A percentile compares a stretch with the other conserved stretches of the same genome.
phyloP scores from a whole-genome alignment of 1,284 basidiomycete species.

The Rhodotorula sp. region DNA sequence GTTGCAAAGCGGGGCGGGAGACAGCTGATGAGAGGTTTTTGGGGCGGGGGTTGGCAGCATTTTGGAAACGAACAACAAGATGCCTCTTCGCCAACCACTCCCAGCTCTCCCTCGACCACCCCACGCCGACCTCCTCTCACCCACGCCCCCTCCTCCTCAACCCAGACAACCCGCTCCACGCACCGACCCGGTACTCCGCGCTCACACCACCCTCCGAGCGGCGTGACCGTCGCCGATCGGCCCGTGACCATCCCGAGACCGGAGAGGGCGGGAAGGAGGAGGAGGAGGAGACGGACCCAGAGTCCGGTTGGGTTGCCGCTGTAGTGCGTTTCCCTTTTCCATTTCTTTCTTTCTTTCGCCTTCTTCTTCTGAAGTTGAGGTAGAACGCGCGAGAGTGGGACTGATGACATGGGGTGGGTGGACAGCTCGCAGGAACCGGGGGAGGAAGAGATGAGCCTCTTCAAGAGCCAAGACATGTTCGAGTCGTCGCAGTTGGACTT shows the following conservation, averaged over 20 bases:
- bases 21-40: too few relatives aligned
- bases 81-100: not conserved
- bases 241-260: conserved; percentile 13
- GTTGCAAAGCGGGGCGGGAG: too few relatives aligned
- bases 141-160: too few relatives aligned
- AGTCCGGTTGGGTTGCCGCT: conserved; percentile 31
- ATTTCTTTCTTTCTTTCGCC: too few relatives aligned
- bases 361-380: too few relatives aligned
- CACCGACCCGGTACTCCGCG: conserved; percentile 8
- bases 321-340: conserved; percentile 12
- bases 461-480: conserved; percentile 12
- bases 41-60: too few relatives aligned
- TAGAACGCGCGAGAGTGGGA: too few relatives aligned
- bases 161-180: too few relatives aligned
- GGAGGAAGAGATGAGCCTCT: conserved; percentile 32
- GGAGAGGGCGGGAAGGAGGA: conserved; percentile 7
- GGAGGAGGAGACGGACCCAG: conserved; percentile 21
- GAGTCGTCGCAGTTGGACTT: conserved; percentile 8
- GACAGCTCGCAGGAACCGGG: conserved; percentile 18
- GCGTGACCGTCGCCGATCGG: conserved; percentile 22
- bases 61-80: too few relatives aligned
- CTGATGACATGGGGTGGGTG: not conserved
- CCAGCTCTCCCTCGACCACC: not conserved
- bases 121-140: too few relatives aligned
- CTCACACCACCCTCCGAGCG: conserved; percentile 26